Evolutionary conservation across 352 stramenopile species (phyloP).

Genomic region (Phytophthora fragariae): DNA sequence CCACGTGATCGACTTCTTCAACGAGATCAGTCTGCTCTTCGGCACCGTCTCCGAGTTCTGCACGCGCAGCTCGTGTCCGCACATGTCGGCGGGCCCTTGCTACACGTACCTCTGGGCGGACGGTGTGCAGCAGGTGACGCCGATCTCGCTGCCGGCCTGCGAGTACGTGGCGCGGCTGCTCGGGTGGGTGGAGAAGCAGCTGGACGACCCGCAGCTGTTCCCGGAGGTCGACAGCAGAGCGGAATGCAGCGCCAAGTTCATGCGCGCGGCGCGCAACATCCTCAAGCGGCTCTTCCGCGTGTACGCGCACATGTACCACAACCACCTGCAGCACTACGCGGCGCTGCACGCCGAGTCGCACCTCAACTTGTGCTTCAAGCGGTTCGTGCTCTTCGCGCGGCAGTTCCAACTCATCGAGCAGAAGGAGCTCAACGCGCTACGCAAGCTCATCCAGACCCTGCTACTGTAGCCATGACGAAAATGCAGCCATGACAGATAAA

Average conservation of each 20-base stretch:
- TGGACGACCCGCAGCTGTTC: slow-evolving; percentile 80
- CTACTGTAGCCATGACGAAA: slow-evolving; percentile 1
- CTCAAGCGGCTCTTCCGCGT: slow-evolving; percentile 97
- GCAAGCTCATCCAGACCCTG: slow-evolving; percentile 90
- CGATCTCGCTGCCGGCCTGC: slow-evolving; percentile 66
- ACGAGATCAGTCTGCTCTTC: slow-evolving; percentile 93
- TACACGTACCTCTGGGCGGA: slow-evolving; percentile 92
- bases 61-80: slow-evolving; percentile 63
- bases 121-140: slow-evolving; percentile 53
- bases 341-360: slow-evolving; percentile 93
- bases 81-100: slow-evolving; percentile 80
- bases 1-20: slow-evolving; percentile 93
- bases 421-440: slow-evolving; percentile 94
- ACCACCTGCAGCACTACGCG: slow-evolving; percentile 92
- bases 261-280: slow-evolving; percentile 76
- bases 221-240: slow-evolving; percentile 28
- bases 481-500: slow-evolving; percentile 36
- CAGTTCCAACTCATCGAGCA: slow-evolving; percentile 94
- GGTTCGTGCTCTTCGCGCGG: slow-evolving; percentile 96
- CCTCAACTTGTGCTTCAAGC: slow-evolving; percentile 98
- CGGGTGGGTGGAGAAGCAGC: slow-evolving; percentile 86
- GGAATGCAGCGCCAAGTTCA: slow-evolving; percentile 50
- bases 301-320: slow-evolving; percentile 97
- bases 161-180: slow-evolving; percentile 91
- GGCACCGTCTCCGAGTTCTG: slow-evolving; percentile 90